These are phyloP conservation scores for Starmerella floricola DNA, from an alignment of 805 yeast species.

Conservation along the genomic window DNA sequence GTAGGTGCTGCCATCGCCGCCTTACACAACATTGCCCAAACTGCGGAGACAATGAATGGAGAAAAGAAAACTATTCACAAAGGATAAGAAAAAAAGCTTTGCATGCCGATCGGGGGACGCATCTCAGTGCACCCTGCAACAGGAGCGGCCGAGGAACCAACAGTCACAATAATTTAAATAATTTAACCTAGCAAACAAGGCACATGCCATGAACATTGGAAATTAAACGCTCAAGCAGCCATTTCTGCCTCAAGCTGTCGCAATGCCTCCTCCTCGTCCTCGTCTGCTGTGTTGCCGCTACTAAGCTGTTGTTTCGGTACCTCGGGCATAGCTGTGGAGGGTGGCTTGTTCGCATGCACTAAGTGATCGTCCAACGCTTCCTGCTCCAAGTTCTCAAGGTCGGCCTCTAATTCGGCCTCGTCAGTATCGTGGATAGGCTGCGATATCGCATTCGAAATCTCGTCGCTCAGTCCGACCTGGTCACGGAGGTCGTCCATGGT, in stretches of 20 bases:
- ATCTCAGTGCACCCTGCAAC: no score
- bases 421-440: slow-evolving; percentile 78
- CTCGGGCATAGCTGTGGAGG: slow-evolving; percentile 28
- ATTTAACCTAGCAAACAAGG: not conserved
- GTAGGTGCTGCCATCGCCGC: slow-evolving; percentile 20
- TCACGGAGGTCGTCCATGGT: slow-evolving; percentile 98
- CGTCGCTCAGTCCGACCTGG: slow-evolving; percentile 89
- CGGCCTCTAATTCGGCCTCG: slow-evolving; percentile 91
- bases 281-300: slow-evolving; percentile 24
- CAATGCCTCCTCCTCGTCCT: slow-evolving; percentile 35
- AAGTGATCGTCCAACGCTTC: slow-evolving; percentile 57
- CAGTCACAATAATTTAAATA: not conserved
- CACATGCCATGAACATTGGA: not conserved
- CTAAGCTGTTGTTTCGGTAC: slow-evolving; percentile 21
- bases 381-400: slow-evolving; percentile 75
- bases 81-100: no score
- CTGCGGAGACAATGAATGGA: no score
- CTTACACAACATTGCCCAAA: not conserved
- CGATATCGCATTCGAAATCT: slow-evolving; percentile 89
- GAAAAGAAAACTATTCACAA: no score
- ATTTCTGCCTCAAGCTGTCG: slow-evolving; percentile 35
- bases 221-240: slow-evolving; percentile 25
- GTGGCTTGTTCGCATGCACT: slow-evolving; percentile 36
- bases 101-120: no score
- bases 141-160: not conserved